Evolutionary conservation across 805 yeast species (phyloP).

Genomic region (Saturnispora bothae): DNA sequence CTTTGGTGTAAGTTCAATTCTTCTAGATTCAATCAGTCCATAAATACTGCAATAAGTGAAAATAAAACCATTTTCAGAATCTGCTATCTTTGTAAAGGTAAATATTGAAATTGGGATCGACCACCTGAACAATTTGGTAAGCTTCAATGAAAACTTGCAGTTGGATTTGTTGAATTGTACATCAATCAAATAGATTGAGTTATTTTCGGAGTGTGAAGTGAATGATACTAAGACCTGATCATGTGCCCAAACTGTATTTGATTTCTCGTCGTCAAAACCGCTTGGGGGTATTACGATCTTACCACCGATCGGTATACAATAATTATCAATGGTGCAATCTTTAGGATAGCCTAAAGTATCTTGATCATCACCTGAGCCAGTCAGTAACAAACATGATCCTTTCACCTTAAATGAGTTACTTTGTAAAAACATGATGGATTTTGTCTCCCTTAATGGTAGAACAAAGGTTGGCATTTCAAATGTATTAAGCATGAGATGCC

Average conservation of each 20-base stretch:
- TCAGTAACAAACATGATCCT: conserved; percentile 19
- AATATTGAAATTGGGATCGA: conserved; percentile 17
- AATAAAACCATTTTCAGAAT: conserved; percentile 8
- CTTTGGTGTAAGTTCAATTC: conserved; percentile 12
- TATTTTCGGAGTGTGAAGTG: conserved; percentile 4
- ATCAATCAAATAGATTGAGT: conserved; percentile 21
- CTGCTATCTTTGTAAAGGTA: conserved; percentile 16
- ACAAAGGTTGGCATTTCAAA: conserved; percentile 23
- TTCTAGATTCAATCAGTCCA: conserved; percentile 20
- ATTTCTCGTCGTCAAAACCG: conserved; percentile 12
- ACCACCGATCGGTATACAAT: conserved; percentile 17
- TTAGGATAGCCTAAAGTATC: conserved; percentile 10
- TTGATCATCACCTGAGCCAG: conserved; percentile 22
- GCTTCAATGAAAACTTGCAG: conserved; percentile 13
- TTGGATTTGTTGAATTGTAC: conserved; percentile 15
- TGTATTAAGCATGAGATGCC: conserved; percentile 12
- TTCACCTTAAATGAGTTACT: conserved; percentile 16
- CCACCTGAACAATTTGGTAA: conserved; percentile 17
- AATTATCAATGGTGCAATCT: conserved; percentile 14
- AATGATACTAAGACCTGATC: conserved; percentile 24
- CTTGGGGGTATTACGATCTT: conserved; percentile 14
- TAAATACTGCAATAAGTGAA: conserved; percentile 19
- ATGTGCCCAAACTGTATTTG: conserved; percentile 8
- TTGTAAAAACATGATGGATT: conserved; percentile 21
- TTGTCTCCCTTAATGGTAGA: conserved; percentile 19